Base-by-base conservation (phyloP, 306 rosid species). In the Arachis stenosperma region DNA sequence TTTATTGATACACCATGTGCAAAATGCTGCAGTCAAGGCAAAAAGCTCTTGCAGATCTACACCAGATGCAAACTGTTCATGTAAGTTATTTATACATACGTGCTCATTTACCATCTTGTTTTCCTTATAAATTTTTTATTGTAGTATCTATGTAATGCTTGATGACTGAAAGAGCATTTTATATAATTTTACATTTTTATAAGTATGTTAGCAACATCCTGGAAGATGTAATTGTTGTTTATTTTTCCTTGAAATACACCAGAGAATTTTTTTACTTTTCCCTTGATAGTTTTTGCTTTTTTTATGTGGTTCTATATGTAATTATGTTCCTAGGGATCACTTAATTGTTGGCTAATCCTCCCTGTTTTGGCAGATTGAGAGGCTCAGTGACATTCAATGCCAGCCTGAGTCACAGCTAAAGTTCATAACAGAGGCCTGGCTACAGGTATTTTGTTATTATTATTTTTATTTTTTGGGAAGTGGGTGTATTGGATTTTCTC, bases 401-500 rank as follows among this genome's bases (percentile, higher is more conserved):
- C 95, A 89, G 80, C 98, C 98, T 60, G 97, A 93, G 82, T 88
- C 98, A 50, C 98, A 93, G 84, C 91, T 93, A 30, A 93, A 93
- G 91, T 93, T 93, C 84, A 90, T 90, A 65, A 89, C 92, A 36
- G 98, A 93, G 81, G 98, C 98, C 67, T 93, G 98, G 98, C 86
- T 88, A 76, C 98, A 93, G 91, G 98, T 93, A 77, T 39, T 33
- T 4, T 33, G 3, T 33, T 33, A 33, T 33, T 33, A 27, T 69
- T 52, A 53, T 55, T 61, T 29, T 54, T 61, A 15, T 62, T 7
- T 52, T 39, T 70, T 73, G 8, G 46, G 46, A 33, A 33, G 37
- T 53, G 70, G 43, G 13, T 60, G 66, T 67, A 61, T 75, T 37
- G 22, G 8, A 17, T 70, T 60, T 64, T 15, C 53, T 78, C 46